These are phyloP conservation scores for Tympanopsis confertula DNA, from an alignment of 2,329 filamentous ascomycete species.

Conservation along the genomic window DNA sequence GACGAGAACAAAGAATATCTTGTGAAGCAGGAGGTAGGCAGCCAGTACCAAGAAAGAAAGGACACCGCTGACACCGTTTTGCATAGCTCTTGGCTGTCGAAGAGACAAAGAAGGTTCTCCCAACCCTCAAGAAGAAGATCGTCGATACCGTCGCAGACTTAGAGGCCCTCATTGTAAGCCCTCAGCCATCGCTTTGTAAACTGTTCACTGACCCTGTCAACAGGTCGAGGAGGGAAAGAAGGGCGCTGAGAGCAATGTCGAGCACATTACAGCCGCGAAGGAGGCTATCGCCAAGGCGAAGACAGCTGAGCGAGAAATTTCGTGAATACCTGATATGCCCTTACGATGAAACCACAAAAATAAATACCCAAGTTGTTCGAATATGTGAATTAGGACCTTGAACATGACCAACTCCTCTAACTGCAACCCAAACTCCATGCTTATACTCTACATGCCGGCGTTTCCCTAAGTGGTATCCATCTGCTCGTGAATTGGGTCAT, in stretches of 20 bases:
- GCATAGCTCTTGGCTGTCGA: slow-evolving; percentile 42
- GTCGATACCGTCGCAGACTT: slow-evolving; percentile 59
- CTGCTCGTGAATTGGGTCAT: slow-evolving; percentile 35
- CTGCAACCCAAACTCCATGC: slow-evolving; percentile 4
- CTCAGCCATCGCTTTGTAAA: slow-evolving; percentile 35
- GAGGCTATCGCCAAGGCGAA: slow-evolving; percentile 24
- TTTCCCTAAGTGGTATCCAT: slow-evolving; percentile 61
- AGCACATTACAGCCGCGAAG: slow-evolving; percentile 25
- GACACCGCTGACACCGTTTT: neutral
- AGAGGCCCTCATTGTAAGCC: slow-evolving; percentile 49
- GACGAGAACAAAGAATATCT: slow-evolving; percentile 1
- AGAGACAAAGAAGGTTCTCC: slow-evolving; percentile 78
- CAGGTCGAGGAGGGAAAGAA: slow-evolving; percentile 24
- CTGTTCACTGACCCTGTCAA: slow-evolving; percentile 38
- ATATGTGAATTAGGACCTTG: neutral
- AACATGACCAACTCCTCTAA: neutral
- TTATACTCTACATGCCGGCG: slow-evolving; percentile 20
- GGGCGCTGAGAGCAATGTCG: slow-evolving; percentile 22
- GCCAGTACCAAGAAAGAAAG: neutral
- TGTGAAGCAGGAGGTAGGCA: neutral
- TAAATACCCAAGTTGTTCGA: neutral
- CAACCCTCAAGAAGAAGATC: slow-evolving; percentile 60
- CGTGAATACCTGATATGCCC: slow-evolving; percentile 9
- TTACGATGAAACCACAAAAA: neutral
- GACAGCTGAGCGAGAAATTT: slow-evolving; percentile 22